A percentile compares a stretch with the other conserved stretches of the same genome.
phyloP scores from a whole-genome alignment of 2,329 filamentous ascomycete genomes.

The Sodiomyces alkalinus region DNA sequence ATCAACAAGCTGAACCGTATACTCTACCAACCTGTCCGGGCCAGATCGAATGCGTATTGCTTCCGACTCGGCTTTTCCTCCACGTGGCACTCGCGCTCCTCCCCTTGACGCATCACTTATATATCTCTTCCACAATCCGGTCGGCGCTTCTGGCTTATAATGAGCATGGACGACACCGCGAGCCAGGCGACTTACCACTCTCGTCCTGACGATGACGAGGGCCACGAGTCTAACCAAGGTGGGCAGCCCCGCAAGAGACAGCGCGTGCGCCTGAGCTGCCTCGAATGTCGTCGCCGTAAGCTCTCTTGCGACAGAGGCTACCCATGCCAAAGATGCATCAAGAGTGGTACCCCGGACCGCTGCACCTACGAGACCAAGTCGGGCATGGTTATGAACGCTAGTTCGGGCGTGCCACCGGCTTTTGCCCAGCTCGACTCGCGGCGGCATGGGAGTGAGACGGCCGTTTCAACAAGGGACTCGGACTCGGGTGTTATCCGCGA shows the following conservation, averaged over 20 bases:
- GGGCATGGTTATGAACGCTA: slow-evolving; percentile 32
- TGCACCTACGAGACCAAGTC: slow-evolving; percentile 45
- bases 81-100: no score
- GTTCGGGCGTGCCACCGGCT: slow-evolving; percentile 27
- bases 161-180: slow-evolving; percentile 13
- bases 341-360: slow-evolving; percentile 43
- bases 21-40: no score
- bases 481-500: slow-evolving; percentile 19
- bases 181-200: slow-evolving; percentile 7
- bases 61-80: no score
- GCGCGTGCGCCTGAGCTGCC: slow-evolving; percentile 42
- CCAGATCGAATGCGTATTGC: no score
- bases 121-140: no score
- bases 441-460: slow-evolving; percentile 13
- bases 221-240: slow-evolving; percentile 12
- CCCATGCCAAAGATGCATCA: slow-evolving; percentile 46
- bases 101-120: no score
- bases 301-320: slow-evolving; percentile 46
- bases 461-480: slow-evolving; percentile 20
- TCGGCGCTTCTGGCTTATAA: no score
- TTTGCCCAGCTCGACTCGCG: slow-evolving; percentile 25
- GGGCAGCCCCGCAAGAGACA: slow-evolving; percentile 39
- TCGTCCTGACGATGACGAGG: slow-evolving; percentile 9
- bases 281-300: slow-evolving; percentile 45
- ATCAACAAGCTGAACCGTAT: no score